Evolutionary conservation across 2,329 filamentous ascomycete species (phyloP).

Genomic region (Orbilia oligospora): DNA sequence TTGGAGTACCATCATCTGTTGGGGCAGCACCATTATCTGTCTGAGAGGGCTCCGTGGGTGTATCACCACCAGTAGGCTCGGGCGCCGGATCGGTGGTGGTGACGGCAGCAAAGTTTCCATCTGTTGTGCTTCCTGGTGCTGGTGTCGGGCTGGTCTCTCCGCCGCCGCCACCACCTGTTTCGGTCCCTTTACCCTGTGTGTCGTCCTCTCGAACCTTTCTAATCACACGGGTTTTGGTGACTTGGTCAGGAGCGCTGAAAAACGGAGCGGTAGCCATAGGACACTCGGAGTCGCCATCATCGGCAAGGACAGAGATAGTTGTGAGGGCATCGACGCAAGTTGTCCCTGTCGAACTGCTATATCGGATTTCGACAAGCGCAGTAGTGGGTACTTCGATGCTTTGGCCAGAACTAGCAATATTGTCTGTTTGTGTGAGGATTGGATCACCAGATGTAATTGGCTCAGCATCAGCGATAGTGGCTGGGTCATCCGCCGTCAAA

Average conservation of each 20-base stretch:
- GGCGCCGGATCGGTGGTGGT: conserved; percentile 20
- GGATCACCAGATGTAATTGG: conserved; percentile 56
- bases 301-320: conserved; percentile 33
- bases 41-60: background rate
- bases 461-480: conserved; percentile 20
- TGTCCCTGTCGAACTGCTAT: conserved; percentile 31
- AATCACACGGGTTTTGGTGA: conserved; percentile 53
- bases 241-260: conserved; percentile 17
- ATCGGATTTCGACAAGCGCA: conserved; percentile 18
- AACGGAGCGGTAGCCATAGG: background rate
- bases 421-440: conserved; percentile 42
- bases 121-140: conserved; percentile 11
- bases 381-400: conserved; percentile 20
- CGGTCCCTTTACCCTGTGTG: conserved; percentile 44
- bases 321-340: conserved; percentile 27
- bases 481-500: conserved; percentile 33
- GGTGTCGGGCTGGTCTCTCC: background rate
- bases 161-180: conserved; percentile 3
- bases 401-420: conserved; percentile 41
- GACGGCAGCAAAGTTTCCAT: background rate
- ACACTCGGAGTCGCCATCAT: conserved; percentile 23
- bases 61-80: conserved; percentile 12
- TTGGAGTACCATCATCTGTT: conserved; percentile 25
- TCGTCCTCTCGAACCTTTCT: conserved; percentile 52
- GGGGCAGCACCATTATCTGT: background rate